These are phyloP conservation scores for Melaleuca quinquenervia DNA, from an alignment of 345 rosid genomes.

Conservation along the genomic window DNA sequence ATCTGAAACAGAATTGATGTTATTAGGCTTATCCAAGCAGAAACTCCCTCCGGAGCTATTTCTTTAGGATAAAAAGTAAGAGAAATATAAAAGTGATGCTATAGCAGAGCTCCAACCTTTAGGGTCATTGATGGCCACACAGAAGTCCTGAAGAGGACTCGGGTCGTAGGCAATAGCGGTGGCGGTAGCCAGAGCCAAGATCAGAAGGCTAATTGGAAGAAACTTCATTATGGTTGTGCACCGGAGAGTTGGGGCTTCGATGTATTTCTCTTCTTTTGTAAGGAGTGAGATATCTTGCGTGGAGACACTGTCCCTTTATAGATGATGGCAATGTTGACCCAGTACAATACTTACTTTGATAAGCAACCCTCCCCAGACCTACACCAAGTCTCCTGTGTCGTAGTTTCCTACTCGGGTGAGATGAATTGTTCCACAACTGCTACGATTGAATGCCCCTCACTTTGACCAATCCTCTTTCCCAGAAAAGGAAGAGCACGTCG, in stretches of 20 bases:
- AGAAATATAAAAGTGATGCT: not conserved
- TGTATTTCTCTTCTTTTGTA: not conserved
- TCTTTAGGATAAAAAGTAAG: not conserved
- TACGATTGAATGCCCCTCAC: not conserved
- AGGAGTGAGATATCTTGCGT: not conserved
- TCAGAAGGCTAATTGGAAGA: not conserved
- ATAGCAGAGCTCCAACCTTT: not conserved
- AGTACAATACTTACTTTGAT: not conserved
- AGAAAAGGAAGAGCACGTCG: not conserved
- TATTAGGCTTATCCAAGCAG: not conserved
- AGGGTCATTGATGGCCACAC: not conserved
- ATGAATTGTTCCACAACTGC: not conserved
- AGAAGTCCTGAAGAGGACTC: not conserved
- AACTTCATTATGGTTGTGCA: not conserved
- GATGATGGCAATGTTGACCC: not conserved
- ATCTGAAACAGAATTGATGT: not conserved
- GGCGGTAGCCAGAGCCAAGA: not conserved
- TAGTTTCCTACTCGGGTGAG: not conserved
- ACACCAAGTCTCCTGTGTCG: not conserved
- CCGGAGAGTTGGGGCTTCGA: not conserved
- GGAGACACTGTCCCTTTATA: not conserved
- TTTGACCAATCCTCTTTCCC: not conserved
- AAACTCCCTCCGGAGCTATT: not conserved
- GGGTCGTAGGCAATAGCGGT: not conserved
- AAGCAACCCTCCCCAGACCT: not conserved